These are phyloP conservation scores for Physaria fendleri DNA, from an alignment of 345 rosid genomes.

Conservation along the genomic window DNA sequence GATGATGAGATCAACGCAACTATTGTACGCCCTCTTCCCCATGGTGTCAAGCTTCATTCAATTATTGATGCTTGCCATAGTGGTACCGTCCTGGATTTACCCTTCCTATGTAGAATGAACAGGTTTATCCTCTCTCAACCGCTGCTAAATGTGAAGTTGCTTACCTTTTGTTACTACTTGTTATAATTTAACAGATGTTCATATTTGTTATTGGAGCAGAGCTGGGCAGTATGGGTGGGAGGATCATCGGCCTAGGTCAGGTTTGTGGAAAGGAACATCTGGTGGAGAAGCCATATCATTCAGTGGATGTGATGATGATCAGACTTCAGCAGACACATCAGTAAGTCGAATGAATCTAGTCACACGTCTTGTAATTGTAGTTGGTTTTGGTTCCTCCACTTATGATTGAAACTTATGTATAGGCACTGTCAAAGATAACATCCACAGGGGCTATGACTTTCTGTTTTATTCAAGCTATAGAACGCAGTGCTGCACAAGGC, in stretches of 20 bases:
- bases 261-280: constrained; percentile 76
- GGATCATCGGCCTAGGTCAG: constrained; percentile 83
- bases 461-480: constrained; percentile 84
- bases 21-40: constrained; percentile 67
- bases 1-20: constrained; percentile 82
- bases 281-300: constrained; percentile 87
- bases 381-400: constrained; percentile 6
- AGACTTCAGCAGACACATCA: constrained; percentile 86
- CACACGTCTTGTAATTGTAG: not conserved
- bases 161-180: not conserved
- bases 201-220: constrained; percentile 30
- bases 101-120: constrained; percentile 77
- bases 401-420: constrained; percentile 5
- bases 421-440: constrained; percentile 79
- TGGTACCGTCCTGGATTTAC: constrained; percentile 79
- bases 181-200: not conserved
- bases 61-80: constrained; percentile 85
- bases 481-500: constrained; percentile 53
- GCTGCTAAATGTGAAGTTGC: not conserved
- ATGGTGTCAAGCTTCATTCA: constrained; percentile 72
- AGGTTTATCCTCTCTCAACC: constrained; percentile 33
- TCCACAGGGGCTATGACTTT: constrained; percentile 89
- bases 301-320: constrained; percentile 87
- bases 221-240: constrained; percentile 69
- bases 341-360: constrained; percentile 37